These are phyloP conservation scores for Chalara sp. DNA, from an alignment of 2,329 filamentous ascomycete species.

Conservation along the genomic window DNA sequence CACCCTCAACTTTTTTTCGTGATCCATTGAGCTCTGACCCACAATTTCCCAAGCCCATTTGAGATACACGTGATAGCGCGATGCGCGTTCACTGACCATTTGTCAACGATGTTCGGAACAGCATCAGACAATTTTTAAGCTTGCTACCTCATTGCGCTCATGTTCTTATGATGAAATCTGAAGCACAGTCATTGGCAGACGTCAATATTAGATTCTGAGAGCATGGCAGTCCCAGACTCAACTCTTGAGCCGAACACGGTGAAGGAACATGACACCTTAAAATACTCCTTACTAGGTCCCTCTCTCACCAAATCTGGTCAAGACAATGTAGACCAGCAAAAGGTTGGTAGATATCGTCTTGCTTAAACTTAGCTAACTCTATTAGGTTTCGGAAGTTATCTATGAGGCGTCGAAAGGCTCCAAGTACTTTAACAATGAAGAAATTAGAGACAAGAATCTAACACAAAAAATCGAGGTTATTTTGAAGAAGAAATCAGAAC, in stretches of 20 bases:
- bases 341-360: conserved; percentile 39
- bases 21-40: too few species aligned
- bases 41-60: too few species aligned
- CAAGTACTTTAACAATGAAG: conserved; percentile 92
- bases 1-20: too few species aligned
- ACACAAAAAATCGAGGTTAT: conserved; percentile 83
- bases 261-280: conserved; percentile 57
- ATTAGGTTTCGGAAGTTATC: conserved; percentile 84
- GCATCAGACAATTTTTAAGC: too few species aligned
- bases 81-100: too few species aligned
- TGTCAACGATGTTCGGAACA: too few species aligned
- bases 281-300: conserved; percentile 83
- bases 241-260: conserved; percentile 10
- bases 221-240: conserved; percentile 3
- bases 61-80: too few species aligned
- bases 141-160: too few species aligned
- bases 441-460: conserved; percentile 71
- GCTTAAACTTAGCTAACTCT: conserved; percentile 3
- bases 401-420: conserved; percentile 95
- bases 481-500: conserved; percentile 62
- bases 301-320: conserved; percentile 93
- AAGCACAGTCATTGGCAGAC: too few species aligned
- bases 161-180: too few species aligned
- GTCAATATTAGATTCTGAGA: too few species aligned
- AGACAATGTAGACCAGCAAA: conserved; percentile 85